A percentile compares a stretch with the other conserved stretches of the same genome.
These are phyloP conservation scores for Euphrasia confusa DNA, from an alignment of 257 asterid species.

Conservation along the genomic window DNA sequence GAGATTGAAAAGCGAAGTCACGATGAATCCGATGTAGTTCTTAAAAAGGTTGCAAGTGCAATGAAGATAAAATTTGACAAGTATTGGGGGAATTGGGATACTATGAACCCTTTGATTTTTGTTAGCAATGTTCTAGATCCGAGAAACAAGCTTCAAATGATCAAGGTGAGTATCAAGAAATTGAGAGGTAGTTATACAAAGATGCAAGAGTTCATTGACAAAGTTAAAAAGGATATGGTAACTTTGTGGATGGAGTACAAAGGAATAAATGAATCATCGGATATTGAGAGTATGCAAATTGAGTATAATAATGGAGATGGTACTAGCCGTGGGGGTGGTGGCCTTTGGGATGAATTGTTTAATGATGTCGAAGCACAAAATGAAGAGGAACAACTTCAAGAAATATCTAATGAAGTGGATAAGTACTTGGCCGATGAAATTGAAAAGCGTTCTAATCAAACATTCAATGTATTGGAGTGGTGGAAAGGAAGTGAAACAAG, in stretches of 20 bases:
- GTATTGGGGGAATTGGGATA: no score
- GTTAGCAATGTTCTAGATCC: neutral
- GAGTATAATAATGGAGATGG: no score
- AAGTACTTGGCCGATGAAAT: conserved; percentile 2
- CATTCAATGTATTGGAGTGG: no score
- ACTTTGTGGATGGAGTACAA: neutral
- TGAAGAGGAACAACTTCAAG: neutral
- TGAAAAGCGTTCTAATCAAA: neutral
- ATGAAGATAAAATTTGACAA: neutral
- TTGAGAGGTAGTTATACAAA: neutral
- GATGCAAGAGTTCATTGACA: neutral
- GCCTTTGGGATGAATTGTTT: no score
- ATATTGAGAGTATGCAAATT: no score
- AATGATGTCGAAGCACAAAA: no score
- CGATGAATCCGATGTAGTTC: neutral
- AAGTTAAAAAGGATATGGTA: neutral
- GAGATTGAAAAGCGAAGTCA: neutral
- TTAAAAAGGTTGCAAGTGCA: neutral
- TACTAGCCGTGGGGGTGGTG: no score
- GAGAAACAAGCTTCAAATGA: neutral
- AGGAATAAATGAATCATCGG: neutral
- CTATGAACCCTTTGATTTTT: no score
- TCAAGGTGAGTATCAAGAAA: neutral
- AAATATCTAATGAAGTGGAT: conserved; percentile 6
- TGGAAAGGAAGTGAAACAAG: no score